Evolutionary conservation across 2,329 filamentous ascomycete genomes (phyloP).

Genomic region (Hypoxylon sp.): DNA sequence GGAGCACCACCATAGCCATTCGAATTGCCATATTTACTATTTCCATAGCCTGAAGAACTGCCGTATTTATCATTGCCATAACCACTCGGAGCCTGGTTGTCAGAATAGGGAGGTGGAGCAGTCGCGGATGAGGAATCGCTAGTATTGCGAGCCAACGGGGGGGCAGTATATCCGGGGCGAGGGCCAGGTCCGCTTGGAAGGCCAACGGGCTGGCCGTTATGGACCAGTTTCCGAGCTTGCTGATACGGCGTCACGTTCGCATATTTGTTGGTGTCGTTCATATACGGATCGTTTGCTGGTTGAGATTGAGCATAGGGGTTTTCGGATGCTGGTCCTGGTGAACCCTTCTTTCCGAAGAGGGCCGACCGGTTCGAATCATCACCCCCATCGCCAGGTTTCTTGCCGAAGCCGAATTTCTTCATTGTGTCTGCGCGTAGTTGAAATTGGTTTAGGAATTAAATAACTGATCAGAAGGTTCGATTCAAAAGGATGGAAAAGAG

Average conservation of each 20-base stretch:
- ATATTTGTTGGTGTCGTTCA: conserved; percentile 58
- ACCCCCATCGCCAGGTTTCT: conserved; percentile 61
- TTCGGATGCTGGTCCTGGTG: conserved; percentile 54
- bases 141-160: conserved; percentile 36
- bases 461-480: conserved; percentile 11
- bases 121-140: conserved; percentile 41
- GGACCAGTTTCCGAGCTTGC: conserved; percentile 52
- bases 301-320: conserved; percentile 68
- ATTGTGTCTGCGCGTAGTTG: no score
- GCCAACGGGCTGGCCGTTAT: conserved; percentile 46
- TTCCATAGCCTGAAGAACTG: conserved; percentile 58
- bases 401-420: conserved; percentile 69
- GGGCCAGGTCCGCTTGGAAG: conserved; percentile 51
- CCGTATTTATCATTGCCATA: conserved; percentile 46
- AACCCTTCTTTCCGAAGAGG: conserved; percentile 64
- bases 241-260: conserved; percentile 54
- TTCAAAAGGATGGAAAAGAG: conserved; percentile 16
- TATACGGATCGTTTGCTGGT: conserved; percentile 60
- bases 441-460: no score
- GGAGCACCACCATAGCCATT: conserved; percentile 43
- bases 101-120: conserved; percentile 50
- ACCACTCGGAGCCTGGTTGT: conserved; percentile 34
- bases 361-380: conserved; percentile 58
- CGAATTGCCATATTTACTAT: conserved; percentile 60
- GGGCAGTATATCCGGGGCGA: conserved; percentile 41